phyloP scores from a whole-genome alignment of 371 early-diverging fungal species.

The Gilbertella persicaria region DNA sequence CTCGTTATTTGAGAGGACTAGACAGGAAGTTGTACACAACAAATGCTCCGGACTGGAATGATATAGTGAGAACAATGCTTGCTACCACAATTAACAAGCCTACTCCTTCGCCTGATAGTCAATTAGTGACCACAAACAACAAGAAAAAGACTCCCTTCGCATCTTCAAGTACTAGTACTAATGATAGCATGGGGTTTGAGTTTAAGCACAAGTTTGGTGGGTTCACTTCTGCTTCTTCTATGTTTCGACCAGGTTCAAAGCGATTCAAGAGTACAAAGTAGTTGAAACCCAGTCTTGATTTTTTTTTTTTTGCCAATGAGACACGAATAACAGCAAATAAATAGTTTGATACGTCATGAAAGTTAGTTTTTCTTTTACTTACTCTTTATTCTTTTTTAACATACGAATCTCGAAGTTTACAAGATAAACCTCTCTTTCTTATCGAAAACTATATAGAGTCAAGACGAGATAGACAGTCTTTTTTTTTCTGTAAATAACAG shows the following conservation, averaged over 20 bases:
- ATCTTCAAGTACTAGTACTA: too few relatives aligned
- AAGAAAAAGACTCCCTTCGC: background rate
- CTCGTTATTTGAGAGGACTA: conserved; percentile 4
- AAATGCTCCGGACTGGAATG: conserved; percentile 4
- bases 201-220: background rate
- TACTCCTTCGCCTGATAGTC: conserved; percentile 5
- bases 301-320: too few relatives aligned
- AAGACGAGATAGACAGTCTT: too few relatives aligned
- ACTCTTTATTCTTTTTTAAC: too few relatives aligned
- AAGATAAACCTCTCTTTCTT: too few relatives aligned
- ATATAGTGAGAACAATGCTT: conserved; percentile 4
- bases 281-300: too few relatives aligned
- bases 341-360: too few relatives aligned
- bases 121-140: background rate
- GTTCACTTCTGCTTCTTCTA: background rate
- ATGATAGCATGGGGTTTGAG: background rate
- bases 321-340: too few relatives aligned
- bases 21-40: background rate
- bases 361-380: too few relatives aligned
- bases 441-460: too few relatives aligned
- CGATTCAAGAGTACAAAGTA: background rate
- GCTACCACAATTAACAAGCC: conserved; percentile 6
- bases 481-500: too few relatives aligned
- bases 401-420: too few relatives aligned
- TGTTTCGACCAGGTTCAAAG: background rate